Evolutionary conservation across 306 rosid genomes (phyloP), one percentile per base, ranked within the genome.

Genomic region (Calophaca sinica): DNA sequence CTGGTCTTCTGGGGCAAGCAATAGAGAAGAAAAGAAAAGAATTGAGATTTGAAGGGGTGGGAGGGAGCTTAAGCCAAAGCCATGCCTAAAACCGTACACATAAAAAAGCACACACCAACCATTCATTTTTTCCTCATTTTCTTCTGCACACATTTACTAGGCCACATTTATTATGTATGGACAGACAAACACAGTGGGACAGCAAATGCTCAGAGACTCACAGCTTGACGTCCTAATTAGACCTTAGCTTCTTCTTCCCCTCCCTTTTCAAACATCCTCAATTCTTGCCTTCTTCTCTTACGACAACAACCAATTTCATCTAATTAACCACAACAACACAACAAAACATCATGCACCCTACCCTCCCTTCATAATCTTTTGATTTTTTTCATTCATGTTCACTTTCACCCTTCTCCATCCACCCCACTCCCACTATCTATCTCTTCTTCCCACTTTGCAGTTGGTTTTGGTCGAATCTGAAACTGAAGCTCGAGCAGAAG

Each of bases 101-200:
- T 20, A 61, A 76, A 62, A 66, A 44, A 39, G 35, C 54, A 51
- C 41, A 32, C 62, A 70, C 75, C 68, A 79, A 48, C 68, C 85
- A 81, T 70, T 81, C 83, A 62, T 68, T 68, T 74, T 70, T 31
- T 44, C 38, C 41, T 36, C 5, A 36, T 48, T 70, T 70, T 33
- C 68, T 70, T 60, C 62, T 75, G 53, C 80, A 79, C 79, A 52
- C 82, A 86, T 85, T 87, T 71, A 76, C 82, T 74, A 73, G 74
- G 67, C 81, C 79, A 84, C 91, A 73, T n/a, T n/a, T n/a, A n/a
- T 87, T 79, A 79, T 91, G 91, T 78, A 75, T 70, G 46, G 61
- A 51, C 86, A 77, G 75, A 82, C 81, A 77, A 52, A 78, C 78
- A 3, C 64, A 64, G 74, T 62, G 82, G 53, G 41, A 59, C 78